Conservation (phyloP, 75 land plant species). For the Larix kaempferi region DNA sequence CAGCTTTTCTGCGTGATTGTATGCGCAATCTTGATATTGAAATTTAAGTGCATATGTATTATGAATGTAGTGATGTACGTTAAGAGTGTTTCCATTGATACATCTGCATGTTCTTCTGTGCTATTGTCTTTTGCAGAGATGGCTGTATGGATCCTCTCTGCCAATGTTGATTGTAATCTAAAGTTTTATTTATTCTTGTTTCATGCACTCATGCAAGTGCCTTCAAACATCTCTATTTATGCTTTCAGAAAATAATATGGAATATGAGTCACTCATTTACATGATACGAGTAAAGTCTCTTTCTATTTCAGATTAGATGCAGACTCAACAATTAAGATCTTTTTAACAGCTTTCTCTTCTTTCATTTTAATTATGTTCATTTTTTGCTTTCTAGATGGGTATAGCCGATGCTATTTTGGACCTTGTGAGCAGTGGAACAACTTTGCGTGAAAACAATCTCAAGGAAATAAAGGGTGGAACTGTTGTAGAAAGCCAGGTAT, state of each 20-base stretch:
- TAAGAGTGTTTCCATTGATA: neutral
- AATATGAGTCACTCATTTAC: neutral
- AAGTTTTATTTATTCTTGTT: neutral
- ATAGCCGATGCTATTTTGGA: conserved; percentile 97
- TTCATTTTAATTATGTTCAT: neutral
- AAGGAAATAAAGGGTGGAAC: conserved; percentile 94
- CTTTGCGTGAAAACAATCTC: conserved; percentile 89
- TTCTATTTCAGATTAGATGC: neutral
- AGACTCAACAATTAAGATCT: neutral
- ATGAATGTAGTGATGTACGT: neutral
- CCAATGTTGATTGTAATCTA: neutral
- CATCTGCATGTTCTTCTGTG: too few species aligned
- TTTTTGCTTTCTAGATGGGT: conserved; percentile 72
- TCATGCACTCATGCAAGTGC: neutral
- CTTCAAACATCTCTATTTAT: neutral
- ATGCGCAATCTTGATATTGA: too few species aligned
- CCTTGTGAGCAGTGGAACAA: conserved; percentile 99
- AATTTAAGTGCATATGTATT: neutral
- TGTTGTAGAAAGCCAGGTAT: conserved; percentile 89
- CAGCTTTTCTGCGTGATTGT: too few species aligned
- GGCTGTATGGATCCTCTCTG: neutral
- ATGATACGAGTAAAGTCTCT: neutral
- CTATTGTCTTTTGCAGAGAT: too few species aligned
- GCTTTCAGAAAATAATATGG: neutral
- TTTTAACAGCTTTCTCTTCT: neutral